A percentile compares a stretch with the other conserved stretches of the same genome.
phyloP scores from a whole-genome alignment of 495 filamentous ascomycete genomes.

The Cairneyella variabilis region DNA sequence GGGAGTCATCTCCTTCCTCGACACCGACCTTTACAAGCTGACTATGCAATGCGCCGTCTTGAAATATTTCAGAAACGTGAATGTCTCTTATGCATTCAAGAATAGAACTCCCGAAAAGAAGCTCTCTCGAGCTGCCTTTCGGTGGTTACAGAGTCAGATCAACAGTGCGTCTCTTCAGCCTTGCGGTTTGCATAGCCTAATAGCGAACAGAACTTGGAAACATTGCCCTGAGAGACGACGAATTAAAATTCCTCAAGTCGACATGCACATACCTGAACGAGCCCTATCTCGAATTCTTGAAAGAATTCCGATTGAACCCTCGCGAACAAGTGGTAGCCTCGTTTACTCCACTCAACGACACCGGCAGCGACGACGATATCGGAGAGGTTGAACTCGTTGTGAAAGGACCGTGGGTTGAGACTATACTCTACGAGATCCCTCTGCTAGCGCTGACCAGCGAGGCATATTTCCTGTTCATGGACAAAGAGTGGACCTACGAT shows the following conservation, averaged over 20 bases:
- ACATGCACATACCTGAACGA: constrained; percentile 79
- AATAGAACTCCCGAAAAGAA: constrained; percentile 95
- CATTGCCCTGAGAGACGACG: constrained; percentile 70
- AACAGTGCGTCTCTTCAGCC: constrained; percentile 48
- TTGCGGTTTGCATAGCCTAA: constrained; percentile 1
- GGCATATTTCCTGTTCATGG: constrained; percentile 94
- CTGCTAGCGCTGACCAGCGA: constrained; percentile 88
- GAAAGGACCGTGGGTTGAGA: constrained; percentile 85
- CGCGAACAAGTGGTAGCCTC: constrained; percentile 69
- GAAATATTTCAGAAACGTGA: constrained; percentile 79
- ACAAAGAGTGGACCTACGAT: constrained; percentile 82
- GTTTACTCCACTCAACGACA: constrained; percentile 64
- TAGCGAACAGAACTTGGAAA: constrained; percentile 63
- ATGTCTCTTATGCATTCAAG: constrained; percentile 88
- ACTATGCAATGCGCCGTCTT: constrained; percentile 98
- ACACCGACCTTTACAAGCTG: constrained; percentile 97
- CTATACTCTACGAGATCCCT: constrained; percentile 96
- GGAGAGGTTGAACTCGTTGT: constrained; percentile 73
- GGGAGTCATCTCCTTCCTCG: constrained; percentile 86
- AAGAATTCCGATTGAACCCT: constrained; percentile 74
- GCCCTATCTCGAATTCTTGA: constrained; percentile 74
- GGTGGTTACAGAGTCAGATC: constrained; percentile 82
- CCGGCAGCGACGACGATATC: constrained; percentile 60
- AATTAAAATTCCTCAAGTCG: constrained; percentile 70
- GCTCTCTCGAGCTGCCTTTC: constrained; percentile 74